Percentiles rank a stretch among this genome's conserved stretches.
Conservation (phyloP, 73 alveolate species). For the Breviolum minutum region DNA sequence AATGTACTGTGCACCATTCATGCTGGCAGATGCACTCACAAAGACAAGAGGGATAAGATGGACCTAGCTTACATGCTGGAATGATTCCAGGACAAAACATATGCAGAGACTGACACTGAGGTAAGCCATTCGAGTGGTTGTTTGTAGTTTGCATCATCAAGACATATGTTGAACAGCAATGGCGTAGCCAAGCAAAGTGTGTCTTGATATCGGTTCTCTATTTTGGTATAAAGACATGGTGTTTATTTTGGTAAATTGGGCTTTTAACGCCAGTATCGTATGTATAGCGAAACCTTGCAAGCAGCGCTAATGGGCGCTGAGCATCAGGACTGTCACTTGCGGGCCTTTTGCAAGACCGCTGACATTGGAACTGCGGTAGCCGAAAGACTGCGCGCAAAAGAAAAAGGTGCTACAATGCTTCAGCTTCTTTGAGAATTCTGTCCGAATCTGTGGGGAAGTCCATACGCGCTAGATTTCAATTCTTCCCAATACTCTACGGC, state of each 20-base stretch:
- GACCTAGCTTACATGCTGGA: background rate
- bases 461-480: too few species aligned
- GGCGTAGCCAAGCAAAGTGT: background rate
- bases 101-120: background rate
- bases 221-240: background rate
- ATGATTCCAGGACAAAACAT: too few species aligned
- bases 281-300: background rate
- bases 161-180: background rate
- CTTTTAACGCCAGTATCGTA: background rate
- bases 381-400: background rate
- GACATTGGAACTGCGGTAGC: constrained; percentile 17
- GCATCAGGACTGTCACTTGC: background rate
- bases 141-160: background rate
- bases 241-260: background rate
- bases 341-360: constrained; percentile 19
- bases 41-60: background rate
- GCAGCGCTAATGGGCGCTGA: background rate
- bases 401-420: background rate
- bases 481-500: too few species aligned
- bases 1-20: too few species aligned
- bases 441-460: too few species aligned
- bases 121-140: background rate
- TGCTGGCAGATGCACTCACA: too few species aligned
- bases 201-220: background rate
- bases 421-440: background rate